A percentile compares a stretch with the other conserved stretches of the same genome.
phyloP scores from a whole-genome alignment of 73 alveolate species.

The Paramecium sexaurelia region DNA sequence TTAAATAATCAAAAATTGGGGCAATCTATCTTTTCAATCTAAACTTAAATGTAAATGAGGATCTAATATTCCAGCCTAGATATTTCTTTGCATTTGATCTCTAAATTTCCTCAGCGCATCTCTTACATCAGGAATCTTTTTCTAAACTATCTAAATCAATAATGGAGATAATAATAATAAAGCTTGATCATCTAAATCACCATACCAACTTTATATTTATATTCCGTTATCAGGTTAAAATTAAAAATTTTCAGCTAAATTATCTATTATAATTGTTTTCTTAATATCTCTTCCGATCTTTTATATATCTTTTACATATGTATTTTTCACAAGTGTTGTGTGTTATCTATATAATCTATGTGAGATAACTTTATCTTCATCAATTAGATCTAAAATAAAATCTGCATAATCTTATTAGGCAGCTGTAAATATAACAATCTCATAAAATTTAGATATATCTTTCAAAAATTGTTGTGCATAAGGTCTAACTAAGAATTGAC shows the following conservation, averaged over 20 bases:
- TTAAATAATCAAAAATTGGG: constrained; percentile 1
- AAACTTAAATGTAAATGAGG: constrained; percentile 59
- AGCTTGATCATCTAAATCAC: constrained; percentile 81
- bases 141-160: neutral
- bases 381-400: constrained; percentile 81
- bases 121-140: constrained; percentile 55
- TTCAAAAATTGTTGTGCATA: constrained; percentile 82
- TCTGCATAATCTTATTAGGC: constrained; percentile 93
- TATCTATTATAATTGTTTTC: constrained; percentile 79
- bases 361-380: constrained; percentile 75
- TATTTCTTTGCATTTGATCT: constrained; percentile 49
- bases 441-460: constrained; percentile 82
- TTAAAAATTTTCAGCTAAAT: constrained; percentile 79
- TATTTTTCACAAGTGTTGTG: neutral
- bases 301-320: constrained; percentile 77
- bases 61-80: constrained; percentile 32
- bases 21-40: neutral
- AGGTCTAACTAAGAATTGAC: constrained; percentile 82
- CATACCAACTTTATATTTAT: constrained; percentile 80
- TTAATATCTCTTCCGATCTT: constrained; percentile 79
- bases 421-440: constrained; percentile 90
- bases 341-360: constrained; percentile 89
- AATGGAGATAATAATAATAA: constrained; percentile 70
- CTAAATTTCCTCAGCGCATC: constrained; percentile 47
- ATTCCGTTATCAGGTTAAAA: constrained; percentile 78